phyloP scores from a whole-genome alignment of 2,329 filamentous ascomycete genomes.

The Coniella vitis region DNA sequence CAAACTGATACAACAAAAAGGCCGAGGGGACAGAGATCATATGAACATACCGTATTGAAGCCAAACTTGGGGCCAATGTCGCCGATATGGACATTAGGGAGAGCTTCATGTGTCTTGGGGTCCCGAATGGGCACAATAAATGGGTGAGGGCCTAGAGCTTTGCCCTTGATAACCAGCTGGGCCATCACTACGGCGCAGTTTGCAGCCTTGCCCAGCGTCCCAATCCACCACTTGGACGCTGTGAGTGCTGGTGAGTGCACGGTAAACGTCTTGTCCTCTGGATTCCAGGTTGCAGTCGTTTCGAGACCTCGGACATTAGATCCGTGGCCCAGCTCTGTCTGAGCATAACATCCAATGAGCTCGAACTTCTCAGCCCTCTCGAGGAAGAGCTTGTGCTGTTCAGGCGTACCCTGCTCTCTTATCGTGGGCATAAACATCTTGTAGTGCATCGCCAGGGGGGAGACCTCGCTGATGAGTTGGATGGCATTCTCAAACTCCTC shows the following conservation, averaged over 20 bases:
- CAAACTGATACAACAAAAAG: too few relatives aligned
- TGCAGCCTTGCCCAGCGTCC: constrained; percentile 66
- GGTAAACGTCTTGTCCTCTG: constrained; percentile 65
- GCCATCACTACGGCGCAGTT: constrained; percentile 77
- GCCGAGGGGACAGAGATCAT: too few relatives aligned
- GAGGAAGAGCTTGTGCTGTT: constrained; percentile 68
- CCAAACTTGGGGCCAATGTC: constrained; percentile 78
- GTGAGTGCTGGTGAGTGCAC: constrained; percentile 69
- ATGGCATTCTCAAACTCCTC: constrained; percentile 60
- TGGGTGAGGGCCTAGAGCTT: constrained; percentile 66
- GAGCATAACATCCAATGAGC: constrained; percentile 72
- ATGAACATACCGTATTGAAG: constrained; percentile 54
- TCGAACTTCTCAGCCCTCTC: constrained; percentile 62
- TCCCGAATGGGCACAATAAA: constrained; percentile 72
- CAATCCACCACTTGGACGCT: constrained; percentile 81
- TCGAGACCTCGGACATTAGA: constrained; percentile 69
- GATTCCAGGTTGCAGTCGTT: constrained; percentile 68
- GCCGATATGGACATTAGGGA: constrained; percentile 66
- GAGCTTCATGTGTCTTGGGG: constrained; percentile 59
- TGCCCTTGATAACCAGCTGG: constrained; percentile 63
- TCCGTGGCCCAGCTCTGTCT: constrained; percentile 74
- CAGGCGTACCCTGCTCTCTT: constrained; percentile 62
- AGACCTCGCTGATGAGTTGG: constrained; percentile 65
- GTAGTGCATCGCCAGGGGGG: constrained; percentile 67
- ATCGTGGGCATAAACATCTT: constrained; percentile 49